A percentile compares a stretch with the other conserved stretches of the same genome.
Conservation (phyloP, 148 eudicot species). For the Bassia scoparia region DNA sequence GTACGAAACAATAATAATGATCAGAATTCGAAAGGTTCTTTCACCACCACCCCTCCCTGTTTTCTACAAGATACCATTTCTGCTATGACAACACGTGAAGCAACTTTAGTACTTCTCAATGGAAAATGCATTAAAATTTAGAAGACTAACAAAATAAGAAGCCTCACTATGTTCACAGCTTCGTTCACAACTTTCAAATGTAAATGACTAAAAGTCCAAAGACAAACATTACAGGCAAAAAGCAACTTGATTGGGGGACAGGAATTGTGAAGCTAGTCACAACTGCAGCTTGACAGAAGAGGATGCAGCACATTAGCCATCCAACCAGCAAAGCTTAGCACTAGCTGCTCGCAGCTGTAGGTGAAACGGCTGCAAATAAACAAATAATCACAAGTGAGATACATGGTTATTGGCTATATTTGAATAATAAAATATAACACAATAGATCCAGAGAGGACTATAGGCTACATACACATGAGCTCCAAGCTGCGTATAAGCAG, state of each 20-base stretch:
- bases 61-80: background rate
- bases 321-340: slow-evolving; percentile 95
- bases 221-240: background rate
- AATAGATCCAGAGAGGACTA: background rate
- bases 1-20: background rate
- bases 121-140: background rate
- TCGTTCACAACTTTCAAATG: slow-evolving; percentile 6
- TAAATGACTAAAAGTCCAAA: background rate
- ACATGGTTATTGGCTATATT: background rate
- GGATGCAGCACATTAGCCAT: slow-evolving; percentile 83
- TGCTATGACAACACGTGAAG: background rate
- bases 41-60: background rate
- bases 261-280: slow-evolving; percentile 82
- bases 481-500: slow-evolving; percentile 65
- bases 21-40: background rate
- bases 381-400: background rate
- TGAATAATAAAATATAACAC: no score
- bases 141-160: background rate
- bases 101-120: background rate
- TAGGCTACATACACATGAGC: slow-evolving; percentile 61
- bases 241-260: slow-evolving; percentile 67
- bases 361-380: slow-evolving; percentile 67
- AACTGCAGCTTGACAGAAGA: slow-evolving; percentile 95
- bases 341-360: slow-evolving; percentile 60
- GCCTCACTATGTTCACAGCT: background rate